Conservation (phyloP, 1,139 yeast genomes). For the Hemisphaericaspora lyxosophila region DNA sequence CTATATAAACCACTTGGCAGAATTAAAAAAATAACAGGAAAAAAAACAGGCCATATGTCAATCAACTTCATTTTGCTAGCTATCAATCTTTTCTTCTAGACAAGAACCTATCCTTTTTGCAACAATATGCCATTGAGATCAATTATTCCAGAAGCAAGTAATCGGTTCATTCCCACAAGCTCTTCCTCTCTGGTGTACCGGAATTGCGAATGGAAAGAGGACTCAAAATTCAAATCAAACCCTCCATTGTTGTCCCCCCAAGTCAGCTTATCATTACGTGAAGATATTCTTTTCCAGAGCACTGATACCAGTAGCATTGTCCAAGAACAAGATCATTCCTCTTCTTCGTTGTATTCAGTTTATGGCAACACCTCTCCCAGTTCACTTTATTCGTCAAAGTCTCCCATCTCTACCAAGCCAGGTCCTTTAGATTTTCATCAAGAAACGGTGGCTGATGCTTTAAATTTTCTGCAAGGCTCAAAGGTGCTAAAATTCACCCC, state of each 20-base stretch:
- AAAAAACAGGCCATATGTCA: not conserved
- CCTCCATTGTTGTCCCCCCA: slow-evolving; percentile 1
- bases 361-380: slow-evolving; percentile 4
- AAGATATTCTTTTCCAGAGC: slow-evolving; percentile 13
- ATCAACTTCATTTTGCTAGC: not conserved
- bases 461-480: slow-evolving; percentile 37
- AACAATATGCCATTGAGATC: slow-evolving; percentile 1
- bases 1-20: not conserved
- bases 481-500: slow-evolving; percentile 32
- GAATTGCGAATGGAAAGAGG: slow-evolving; percentile 5
- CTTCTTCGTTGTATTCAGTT: not conserved
- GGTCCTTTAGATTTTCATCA: slow-evolving; percentile 11
- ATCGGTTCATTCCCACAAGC: slow-evolving; percentile 23
- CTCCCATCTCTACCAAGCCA: slow-evolving; percentile 1
- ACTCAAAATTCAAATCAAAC: slow-evolving; percentile 4
- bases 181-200: slow-evolving; percentile 22
- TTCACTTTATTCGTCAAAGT: slow-evolving; percentile 5
- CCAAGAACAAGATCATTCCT: not conserved
- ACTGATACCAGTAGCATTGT: not conserved
- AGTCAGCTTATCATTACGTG: slow-evolving; percentile 14
- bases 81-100: not conserved
- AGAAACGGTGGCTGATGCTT: slow-evolving; percentile 45
- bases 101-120: not conserved
- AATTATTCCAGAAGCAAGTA: slow-evolving; percentile 13
- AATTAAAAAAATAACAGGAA: not conserved